Base-by-base conservation (phyloP, 805 yeast species). In the Schwanniomyces pseudopolymorphus region DNA sequence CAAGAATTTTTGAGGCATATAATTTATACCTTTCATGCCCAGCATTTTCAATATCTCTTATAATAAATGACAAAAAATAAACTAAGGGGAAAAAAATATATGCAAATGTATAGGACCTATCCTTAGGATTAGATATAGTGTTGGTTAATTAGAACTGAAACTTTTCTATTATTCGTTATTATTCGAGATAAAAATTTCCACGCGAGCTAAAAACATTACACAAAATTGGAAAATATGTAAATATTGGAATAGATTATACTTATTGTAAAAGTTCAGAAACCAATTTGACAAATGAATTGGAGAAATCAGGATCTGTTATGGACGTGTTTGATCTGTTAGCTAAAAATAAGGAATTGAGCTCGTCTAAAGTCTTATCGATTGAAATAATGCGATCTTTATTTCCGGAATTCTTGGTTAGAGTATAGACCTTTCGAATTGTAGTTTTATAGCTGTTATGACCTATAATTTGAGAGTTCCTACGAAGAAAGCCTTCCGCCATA, bases 351-450 rank as follows among this genome's bases (percentile, higher is more conserved):
- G 50, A 50, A 39, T 56, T 58, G 20, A 69, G 60, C 33, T 64
- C 63, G 31, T 61, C 63, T 19, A 70, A 57, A 13, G 54, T 60
- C 7, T 41, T 46, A 37, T 68, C 73, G 2, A 73, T 55, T 20
- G 45, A 41, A 17, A 53, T 48, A 8, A 70, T 59, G 21, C 50
- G 41, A 21, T 63, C 67, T 40, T 51, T 49, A 51, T 72, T 63
- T 1, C 74, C 75, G 8, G 59, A 51, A 37, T 60, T 67, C 45
- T 61, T 64, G 13, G 46, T 46, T 1, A 74, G 74, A 1, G 73
- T 58, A 48, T 55, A 71, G 5, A 73, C 56, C 55, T 70, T 72
- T 45, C 59, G 61, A 33, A 70, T 64, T 5, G 65, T 60, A 3
- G 74, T 70, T 43, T 65, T 65, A 54, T 69, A 71, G 24, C 59